Percentiles rank a stretch among this genome's conserved stretches.
These are phyloP conservation scores for Xerocomellus chrysenteron DNA, from an alignment of 768 basidiomycete genomes.

Conservation along the genomic window DNA sequence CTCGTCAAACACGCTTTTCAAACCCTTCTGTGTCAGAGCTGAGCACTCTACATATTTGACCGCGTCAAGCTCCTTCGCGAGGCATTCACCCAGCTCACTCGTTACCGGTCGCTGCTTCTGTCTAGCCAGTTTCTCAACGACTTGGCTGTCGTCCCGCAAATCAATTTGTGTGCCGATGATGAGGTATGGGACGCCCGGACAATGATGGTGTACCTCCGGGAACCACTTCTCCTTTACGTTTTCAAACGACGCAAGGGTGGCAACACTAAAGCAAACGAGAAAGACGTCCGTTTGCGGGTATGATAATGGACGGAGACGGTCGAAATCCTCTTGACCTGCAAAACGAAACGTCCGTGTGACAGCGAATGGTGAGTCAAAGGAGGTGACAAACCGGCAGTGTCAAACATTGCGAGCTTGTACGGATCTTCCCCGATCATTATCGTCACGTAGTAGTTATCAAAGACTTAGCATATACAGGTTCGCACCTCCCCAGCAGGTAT, in stretches of 20 bases:
- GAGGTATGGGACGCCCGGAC: conserved; percentile 98
- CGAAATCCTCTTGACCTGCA: conserved; percentile 98
- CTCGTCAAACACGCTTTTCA: conserved; percentile 99
- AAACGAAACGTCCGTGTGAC: conserved; percentile 12
- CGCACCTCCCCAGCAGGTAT: conserved; percentile 15
- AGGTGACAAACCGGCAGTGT: conserved; percentile 87
- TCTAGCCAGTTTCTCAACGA: conserved; percentile 91
- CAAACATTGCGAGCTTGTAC: conserved; percentile 96
- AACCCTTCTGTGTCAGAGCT: conserved; percentile 96
- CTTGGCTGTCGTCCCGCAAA: conserved; percentile 88
- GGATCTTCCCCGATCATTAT: conserved; percentile 99
- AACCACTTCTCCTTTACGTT: conserved; percentile 99
- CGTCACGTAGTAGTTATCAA: conserved; percentile 99
- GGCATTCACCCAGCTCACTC: conserved; percentile 84
- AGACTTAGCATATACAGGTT: conserved; percentile 57
- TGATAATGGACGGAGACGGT: conserved; percentile 96
- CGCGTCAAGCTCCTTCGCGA: conserved; percentile 96
- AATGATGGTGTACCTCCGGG: conserved; percentile 99
- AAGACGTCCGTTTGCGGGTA: conserved; percentile 99
- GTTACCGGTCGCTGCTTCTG: conserved; percentile 96
- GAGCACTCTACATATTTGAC: conserved; percentile 99
- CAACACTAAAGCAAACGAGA: conserved; percentile 99
- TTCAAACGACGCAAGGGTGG: conserved; percentile 96
- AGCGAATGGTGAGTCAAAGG: not conserved
- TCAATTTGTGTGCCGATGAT: conserved; percentile 99